Evolutionary conservation across 2,329 filamentous ascomycete genomes (phyloP).

Genomic region (Fusarium oxysporum): DNA sequence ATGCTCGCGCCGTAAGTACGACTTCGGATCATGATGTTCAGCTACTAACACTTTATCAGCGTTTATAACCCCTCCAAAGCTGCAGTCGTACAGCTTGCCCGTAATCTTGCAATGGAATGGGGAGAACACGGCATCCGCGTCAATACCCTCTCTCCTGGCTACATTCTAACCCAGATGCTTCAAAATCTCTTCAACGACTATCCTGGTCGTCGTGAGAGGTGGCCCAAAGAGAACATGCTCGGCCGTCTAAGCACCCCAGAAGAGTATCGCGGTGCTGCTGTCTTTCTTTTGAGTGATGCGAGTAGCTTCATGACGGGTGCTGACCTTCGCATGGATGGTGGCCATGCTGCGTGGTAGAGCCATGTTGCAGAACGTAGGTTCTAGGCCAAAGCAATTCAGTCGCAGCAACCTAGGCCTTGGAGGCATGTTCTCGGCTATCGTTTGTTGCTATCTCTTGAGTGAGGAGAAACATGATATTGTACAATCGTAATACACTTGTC

Average conservation of each 20-base stretch:
- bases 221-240: slow-evolving; percentile 90
- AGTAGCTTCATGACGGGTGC: slow-evolving; percentile 81
- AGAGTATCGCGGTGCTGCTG: slow-evolving; percentile 78
- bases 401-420: background rate
- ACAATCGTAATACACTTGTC: slow-evolving; percentile 28
- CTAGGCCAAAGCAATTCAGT: background rate
- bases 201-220: slow-evolving; percentile 74
- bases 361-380: background rate
- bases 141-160: slow-evolving; percentile 84
- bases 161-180: slow-evolving; percentile 87
- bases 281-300: slow-evolving; percentile 79
- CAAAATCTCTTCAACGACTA: slow-evolving; percentile 80
- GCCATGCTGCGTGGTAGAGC: slow-evolving; percentile 71
- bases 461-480: slow-evolving; percentile 28
- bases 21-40: background rate
- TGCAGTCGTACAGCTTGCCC: slow-evolving; percentile 76
- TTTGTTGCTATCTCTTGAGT: slow-evolving; percentile 15
- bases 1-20: slow-evolving; percentile 67
- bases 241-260: slow-evolving; percentile 73
- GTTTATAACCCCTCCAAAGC: slow-evolving; percentile 84
- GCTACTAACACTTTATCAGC: slow-evolving; percentile 48
- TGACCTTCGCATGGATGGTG: slow-evolving; percentile 77
- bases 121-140: slow-evolving; percentile 78
- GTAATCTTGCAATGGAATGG: slow-evolving; percentile 80
- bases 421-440: slow-evolving; percentile 28